A percentile compares a stretch with the other conserved stretches of the same genome.
Conservation (phyloP, 2,329 filamentous ascomycete species). For the Neophaeococcomyces aloes region DNA sequence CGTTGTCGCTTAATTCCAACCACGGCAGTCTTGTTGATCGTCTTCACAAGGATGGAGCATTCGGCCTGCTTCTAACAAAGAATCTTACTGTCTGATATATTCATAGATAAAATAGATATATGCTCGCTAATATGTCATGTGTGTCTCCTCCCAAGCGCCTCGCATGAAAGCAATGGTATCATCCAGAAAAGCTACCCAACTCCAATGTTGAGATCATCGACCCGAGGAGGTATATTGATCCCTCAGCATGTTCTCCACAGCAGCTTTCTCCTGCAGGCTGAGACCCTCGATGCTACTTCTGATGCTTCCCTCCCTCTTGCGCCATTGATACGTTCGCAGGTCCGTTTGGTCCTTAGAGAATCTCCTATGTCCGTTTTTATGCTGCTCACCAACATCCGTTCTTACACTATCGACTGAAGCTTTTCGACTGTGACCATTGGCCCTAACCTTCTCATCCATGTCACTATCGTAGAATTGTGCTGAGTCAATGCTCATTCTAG, state of each 20-base stretch:
- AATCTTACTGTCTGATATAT: no score
- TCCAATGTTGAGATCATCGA: no score
- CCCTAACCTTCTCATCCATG: background rate
- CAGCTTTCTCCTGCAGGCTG: slow-evolving; percentile 7
- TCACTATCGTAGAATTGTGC: no score
- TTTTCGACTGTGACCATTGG: background rate
- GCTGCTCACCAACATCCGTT: slow-evolving; percentile 1
- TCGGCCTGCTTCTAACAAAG: no score
- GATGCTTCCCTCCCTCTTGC: background rate
- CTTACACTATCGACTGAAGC: background rate
- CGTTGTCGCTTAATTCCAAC: no score
- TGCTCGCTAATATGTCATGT: no score
- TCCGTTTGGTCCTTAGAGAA: background rate
- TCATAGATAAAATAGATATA: no score
- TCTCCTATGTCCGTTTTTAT: background rate
- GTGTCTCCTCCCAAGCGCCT: no score
- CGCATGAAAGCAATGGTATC: no score
- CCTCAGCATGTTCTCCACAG: slow-evolving; percentile 11
- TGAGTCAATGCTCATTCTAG: background rate
- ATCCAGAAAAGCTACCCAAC: background rate
- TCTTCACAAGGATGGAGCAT: no score
- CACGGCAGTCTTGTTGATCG: no score
- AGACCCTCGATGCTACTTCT: slow-evolving; percentile 2
- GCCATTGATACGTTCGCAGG: background rate
- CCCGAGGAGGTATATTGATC: slow-evolving; percentile 5